These are phyloP conservation scores for Leucosporidium yakuticum DNA, from an alignment of 768 basidiomycete species.

Conservation along the genomic window DNA sequence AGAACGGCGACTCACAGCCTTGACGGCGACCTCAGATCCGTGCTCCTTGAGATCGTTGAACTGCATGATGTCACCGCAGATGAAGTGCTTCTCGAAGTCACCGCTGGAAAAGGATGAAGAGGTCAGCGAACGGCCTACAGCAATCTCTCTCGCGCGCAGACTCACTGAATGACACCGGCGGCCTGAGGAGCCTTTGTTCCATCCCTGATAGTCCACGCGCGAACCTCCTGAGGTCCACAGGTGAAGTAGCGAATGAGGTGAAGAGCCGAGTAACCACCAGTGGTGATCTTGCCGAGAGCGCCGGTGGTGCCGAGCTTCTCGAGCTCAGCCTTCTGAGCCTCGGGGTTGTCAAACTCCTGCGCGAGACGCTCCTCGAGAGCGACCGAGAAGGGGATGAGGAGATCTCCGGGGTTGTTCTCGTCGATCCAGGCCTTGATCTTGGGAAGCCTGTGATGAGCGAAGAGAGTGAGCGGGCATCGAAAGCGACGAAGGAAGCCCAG, in stretches of 20 bases:
- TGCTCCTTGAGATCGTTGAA: constrained; percentile 85
- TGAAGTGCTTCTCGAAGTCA: constrained; percentile 85
- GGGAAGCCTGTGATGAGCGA: constrained; percentile 58
- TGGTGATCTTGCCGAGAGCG: constrained; percentile 82
- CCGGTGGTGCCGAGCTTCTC: constrained; percentile 62
- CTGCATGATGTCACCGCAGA: constrained; percentile 94
- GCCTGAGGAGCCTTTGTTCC: constrained; percentile 95
- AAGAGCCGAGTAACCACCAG: constrained; percentile 80
- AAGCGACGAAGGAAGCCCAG: constrained; percentile 6
- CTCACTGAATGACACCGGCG: constrained; percentile 91
- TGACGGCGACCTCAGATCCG: constrained; percentile 83
- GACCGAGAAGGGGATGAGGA: constrained; percentile 94
- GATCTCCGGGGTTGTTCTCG: constrained; percentile 89
- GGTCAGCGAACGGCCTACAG: neutral
- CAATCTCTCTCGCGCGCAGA: neutral
- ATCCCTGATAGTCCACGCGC: constrained; percentile 93
- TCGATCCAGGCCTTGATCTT: constrained; percentile 99
- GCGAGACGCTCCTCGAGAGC: constrained; percentile 86
- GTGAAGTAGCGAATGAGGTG: constrained; percentile 95
- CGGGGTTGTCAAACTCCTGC: constrained; percentile 51
- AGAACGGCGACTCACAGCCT: constrained; percentile 54
- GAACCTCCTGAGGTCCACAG: constrained; percentile 91
- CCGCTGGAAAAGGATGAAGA: constrained; percentile 50
- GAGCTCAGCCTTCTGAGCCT: constrained; percentile 64
- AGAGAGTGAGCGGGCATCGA: neutral